Evolutionary conservation across 2,329 filamentous ascomycete species (phyloP).

Genomic region (Teratosphaeria destructans): DNA sequence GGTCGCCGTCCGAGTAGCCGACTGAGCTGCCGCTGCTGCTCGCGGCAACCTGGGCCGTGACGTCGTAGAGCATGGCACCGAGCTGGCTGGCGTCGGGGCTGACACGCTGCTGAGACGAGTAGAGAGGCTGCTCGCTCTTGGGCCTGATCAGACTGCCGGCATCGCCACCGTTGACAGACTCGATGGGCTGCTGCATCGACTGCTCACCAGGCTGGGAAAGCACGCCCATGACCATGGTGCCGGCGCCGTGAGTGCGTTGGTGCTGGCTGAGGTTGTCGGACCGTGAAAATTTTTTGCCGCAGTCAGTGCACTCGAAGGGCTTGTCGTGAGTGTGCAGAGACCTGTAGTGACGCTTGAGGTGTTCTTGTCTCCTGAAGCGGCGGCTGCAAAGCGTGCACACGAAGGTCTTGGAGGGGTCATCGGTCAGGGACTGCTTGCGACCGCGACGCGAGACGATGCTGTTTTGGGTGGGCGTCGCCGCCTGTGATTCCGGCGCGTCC

Average conservation of each 20-base stretch:
- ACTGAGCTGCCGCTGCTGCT: constrained; percentile 41
- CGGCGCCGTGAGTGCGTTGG: constrained; percentile 81
- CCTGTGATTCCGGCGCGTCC: constrained; percentile 19
- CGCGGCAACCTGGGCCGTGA: constrained; percentile 58
- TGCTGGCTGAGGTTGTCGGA: constrained; percentile 97
- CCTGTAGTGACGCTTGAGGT: constrained; percentile 96
- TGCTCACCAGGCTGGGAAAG: constrained; percentile 33
- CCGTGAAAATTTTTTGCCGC: constrained; percentile 97
- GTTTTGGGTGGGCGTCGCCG: constrained; percentile 17
- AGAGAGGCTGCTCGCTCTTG: constrained; percentile 22
- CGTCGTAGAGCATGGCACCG: constrained; percentile 72
- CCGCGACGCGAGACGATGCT: constrained; percentile 74
- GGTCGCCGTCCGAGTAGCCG: constrained; percentile 19
- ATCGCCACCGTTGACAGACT: constrained; percentile 25
- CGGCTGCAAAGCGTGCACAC: constrained; percentile 94
- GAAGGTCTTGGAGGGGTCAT: constrained; percentile 97
- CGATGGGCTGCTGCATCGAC: constrained; percentile 22
- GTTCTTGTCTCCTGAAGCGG: constrained; percentile 94
- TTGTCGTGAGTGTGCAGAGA: constrained; percentile 98
- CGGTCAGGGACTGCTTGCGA: constrained; percentile 95
- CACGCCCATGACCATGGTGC: constrained; percentile 83
- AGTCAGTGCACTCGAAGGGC: constrained; percentile 95
- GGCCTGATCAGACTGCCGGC: constrained; percentile 24
- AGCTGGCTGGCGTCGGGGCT: constrained; percentile 51
- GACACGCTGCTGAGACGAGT: constrained; percentile 13